Percentiles rank a stretch among this genome's conserved stretches.
Conservation (phyloP, 148 eudicot species). For the Pharnaceum exiguum region DNA sequence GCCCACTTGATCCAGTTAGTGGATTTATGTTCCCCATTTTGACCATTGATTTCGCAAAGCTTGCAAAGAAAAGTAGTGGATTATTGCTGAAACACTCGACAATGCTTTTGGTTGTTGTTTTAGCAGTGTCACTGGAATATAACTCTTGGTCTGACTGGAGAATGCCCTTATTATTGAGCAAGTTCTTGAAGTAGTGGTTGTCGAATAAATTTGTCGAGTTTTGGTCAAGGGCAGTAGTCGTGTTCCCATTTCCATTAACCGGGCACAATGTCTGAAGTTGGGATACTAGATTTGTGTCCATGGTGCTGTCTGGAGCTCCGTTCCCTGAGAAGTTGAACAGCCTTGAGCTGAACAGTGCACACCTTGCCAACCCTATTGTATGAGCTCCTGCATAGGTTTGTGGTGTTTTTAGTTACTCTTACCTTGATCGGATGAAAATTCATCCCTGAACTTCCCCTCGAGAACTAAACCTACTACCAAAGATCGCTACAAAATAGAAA, state of each 20-base stretch:
- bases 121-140: conserved; percentile 37
- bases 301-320: conserved; percentile 49
- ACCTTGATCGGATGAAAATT: no score
- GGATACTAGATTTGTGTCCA: conserved; percentile 38
- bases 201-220: conserved; percentile 62
- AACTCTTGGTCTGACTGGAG: conserved; percentile 61
- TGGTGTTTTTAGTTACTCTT: no score
- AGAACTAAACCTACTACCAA: no score
- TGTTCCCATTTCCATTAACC: conserved; percentile 52
- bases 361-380: conserved; percentile 54
- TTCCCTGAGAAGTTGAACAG: conserved; percentile 57
- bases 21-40: conserved; percentile 68
- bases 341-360: conserved; percentile 45
- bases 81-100: conserved; percentile 46
- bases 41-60: conserved; percentile 58
- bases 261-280: conserved; percentile 55
- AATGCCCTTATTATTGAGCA: conserved; percentile 53
- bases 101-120: conserved; percentile 40
- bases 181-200: conserved; percentile 67
- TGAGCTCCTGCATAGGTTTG: conserved; percentile 30
- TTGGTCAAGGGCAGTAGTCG: conserved; percentile 55
- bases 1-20: conserved; percentile 55
- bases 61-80: conserved; percentile 20
- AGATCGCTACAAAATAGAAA: no score
- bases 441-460: no score